Evolutionary conservation across 2,329 filamentous ascomycete species (phyloP).

Genomic region (Pseudogymnoascus sp.): DNA sequence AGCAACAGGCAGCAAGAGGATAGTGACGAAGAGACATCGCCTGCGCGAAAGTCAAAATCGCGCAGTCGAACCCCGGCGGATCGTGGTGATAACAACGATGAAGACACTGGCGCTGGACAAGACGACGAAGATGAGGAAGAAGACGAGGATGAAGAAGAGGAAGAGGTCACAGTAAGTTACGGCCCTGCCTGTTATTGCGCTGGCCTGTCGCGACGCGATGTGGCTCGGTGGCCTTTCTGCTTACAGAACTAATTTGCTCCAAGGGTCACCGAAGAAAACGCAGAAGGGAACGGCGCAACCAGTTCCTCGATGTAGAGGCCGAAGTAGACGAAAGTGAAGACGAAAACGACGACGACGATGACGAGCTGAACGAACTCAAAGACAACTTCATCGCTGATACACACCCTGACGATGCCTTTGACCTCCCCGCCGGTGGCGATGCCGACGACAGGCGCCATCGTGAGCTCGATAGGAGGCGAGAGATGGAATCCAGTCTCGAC

Average conservation of each 20-base stretch:
- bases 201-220: constrained; percentile 18
- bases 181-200: neutral
- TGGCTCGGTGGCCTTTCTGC: neutral
- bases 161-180: constrained; percentile 43
- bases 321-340: constrained; percentile 94
- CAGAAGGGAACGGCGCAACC: constrained; percentile 61
- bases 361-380: constrained; percentile 68
- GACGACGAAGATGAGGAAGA: constrained; percentile 48
- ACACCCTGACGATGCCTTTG: constrained; percentile 81
- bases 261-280: constrained; percentile 72
- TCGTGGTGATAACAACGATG: constrained; percentile 32
- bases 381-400: constrained; percentile 83
- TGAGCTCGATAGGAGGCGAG: constrained; percentile 85
- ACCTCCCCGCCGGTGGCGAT: constrained; percentile 62
- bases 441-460: constrained; percentile 88
- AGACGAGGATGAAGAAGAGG: constrained; percentile 53
- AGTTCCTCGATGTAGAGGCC: constrained; percentile 96
- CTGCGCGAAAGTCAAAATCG: constrained; percentile 35
- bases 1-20: constrained; percentile 31
- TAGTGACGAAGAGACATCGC: constrained; percentile 37
- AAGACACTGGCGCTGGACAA: constrained; percentile 41
- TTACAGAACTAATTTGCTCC: constrained; percentile 3
- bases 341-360: constrained; percentile 78
- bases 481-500: constrained; percentile 79
- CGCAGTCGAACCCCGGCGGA: constrained; percentile 26